Evolutionary conservation across 1,139 yeast genomes (phyloP).

Genomic region (Arxiozyma bovina): DNA sequence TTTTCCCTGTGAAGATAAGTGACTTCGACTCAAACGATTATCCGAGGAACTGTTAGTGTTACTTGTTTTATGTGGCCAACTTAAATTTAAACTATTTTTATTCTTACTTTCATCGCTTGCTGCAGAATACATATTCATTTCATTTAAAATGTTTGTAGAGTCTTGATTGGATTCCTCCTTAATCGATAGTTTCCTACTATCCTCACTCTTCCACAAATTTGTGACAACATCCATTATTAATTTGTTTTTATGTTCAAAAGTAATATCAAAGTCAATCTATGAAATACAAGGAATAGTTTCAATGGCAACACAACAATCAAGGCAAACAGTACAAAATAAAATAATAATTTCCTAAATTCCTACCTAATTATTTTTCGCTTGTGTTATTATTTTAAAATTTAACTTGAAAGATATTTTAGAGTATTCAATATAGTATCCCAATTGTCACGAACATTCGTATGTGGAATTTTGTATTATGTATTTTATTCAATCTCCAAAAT

Average conservation of each 20-base stretch:
- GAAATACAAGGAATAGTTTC: not conserved
- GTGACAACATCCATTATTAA: not conserved
- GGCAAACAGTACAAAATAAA: no score
- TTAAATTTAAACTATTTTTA: not conserved
- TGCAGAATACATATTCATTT: not conserved
- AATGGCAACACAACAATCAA: no score
- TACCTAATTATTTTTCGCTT: no score
- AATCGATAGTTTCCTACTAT: not conserved
- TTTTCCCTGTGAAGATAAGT: not conserved
- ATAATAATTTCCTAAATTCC: not conserved
- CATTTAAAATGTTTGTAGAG: not conserved
- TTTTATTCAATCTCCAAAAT: no score
- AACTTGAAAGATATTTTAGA: not conserved
- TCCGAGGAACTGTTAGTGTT: not conserved
- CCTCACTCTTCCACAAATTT: conserved; percentile 1
- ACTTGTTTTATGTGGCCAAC: not conserved
- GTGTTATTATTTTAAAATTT: no score
- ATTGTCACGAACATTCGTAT: no score
- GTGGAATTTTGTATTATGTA: no score
- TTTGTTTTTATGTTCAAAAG: not conserved
- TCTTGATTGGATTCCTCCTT: not conserved
- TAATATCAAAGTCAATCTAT: no score
- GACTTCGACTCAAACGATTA: not conserved
- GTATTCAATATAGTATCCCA: not conserved
- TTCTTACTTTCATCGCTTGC: not conserved